phyloP scores from a whole-genome alignment of 345 rosid species.

The Syzygium jambos region DNA sequence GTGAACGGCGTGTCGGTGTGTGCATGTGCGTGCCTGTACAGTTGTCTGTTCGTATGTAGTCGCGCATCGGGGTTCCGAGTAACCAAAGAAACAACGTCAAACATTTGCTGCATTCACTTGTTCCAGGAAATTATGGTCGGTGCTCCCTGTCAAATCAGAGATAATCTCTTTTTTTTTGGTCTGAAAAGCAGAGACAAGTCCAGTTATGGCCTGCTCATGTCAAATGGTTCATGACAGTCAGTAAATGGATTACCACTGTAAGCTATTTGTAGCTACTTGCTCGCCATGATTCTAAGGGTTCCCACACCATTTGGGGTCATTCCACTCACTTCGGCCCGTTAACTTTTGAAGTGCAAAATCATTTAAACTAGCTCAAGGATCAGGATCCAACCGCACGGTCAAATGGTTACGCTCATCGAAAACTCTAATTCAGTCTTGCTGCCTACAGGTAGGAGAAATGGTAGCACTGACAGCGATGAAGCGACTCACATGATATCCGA shows the following conservation, averaged over 20 bases:
- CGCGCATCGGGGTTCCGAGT: background rate
- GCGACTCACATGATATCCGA: background rate
- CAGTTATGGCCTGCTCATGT: background rate
- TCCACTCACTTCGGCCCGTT: background rate
- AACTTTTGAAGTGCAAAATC: background rate
- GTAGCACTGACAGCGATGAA: background rate
- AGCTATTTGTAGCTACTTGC: background rate
- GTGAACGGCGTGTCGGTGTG: background rate
- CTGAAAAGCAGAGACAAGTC: background rate
- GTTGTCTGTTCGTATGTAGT: background rate
- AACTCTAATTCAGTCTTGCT: background rate
- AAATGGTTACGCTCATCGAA: background rate
- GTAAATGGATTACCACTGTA: background rate
- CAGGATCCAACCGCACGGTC: background rate
- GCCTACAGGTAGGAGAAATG: background rate
- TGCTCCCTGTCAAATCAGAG: background rate
- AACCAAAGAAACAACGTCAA: background rate
- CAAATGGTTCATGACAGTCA: background rate
- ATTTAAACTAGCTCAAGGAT: background rate
- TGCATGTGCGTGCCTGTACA: background rate
- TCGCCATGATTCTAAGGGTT: background rate
- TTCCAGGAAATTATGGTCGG: background rate
- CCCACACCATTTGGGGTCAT: background rate
- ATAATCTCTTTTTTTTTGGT: background rate
- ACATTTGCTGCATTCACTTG: background rate